A percentile compares a stretch with the other conserved stretches of the same genome.
phyloP scores from a whole-genome alignment of 2,329 filamentous ascomycete species.

The Hysterium pulicare region DNA sequence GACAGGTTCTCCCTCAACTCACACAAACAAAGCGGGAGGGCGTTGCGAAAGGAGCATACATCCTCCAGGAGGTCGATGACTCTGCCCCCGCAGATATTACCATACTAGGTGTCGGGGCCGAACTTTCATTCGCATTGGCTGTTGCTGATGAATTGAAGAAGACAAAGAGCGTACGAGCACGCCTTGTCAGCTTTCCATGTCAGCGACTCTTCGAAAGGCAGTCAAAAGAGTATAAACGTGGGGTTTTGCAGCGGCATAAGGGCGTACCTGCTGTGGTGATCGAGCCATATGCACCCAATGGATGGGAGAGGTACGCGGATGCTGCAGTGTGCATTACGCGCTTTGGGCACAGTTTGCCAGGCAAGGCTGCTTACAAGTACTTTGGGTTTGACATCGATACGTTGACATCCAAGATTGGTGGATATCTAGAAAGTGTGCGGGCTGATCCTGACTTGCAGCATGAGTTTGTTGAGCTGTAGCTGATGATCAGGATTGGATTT shows the following conservation, averaged over 20 bases:
- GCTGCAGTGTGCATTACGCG: constrained; percentile 53
- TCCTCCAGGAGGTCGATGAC: constrained; percentile 42
- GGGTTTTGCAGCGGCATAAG: constrained; percentile 42
- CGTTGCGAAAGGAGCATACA: constrained; percentile 47
- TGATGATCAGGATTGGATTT: no score
- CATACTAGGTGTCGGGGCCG: constrained; percentile 50
- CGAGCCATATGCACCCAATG: constrained; percentile 57
- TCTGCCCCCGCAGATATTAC: constrained; percentile 52
- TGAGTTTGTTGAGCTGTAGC: constrained; percentile 34
- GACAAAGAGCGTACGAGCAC: constrained; percentile 40
- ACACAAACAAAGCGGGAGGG: constrained; percentile 40
- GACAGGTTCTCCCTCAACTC: constrained; percentile 44
- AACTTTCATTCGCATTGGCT: constrained; percentile 47
- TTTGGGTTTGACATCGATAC: constrained; percentile 53
- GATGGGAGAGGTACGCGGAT: constrained; percentile 61
- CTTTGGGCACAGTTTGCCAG: constrained; percentile 57
- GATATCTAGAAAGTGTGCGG: constrained; percentile 35
- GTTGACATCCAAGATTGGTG: constrained; percentile 41
- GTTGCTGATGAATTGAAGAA: constrained; percentile 38
- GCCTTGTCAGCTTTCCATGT: constrained; percentile 51
- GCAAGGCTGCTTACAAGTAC: constrained; percentile 53
- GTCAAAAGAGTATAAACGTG: constrained; percentile 43
- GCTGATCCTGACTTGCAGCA: constrained; percentile 31
- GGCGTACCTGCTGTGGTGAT: constrained; percentile 54
- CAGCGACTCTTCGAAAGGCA: constrained; percentile 51